Evolutionary conservation across 2,329 filamentous ascomycete species (phyloP), one percentile per base, ranked within the genome.

Genomic region (Fusarium abutilonis): DNA sequence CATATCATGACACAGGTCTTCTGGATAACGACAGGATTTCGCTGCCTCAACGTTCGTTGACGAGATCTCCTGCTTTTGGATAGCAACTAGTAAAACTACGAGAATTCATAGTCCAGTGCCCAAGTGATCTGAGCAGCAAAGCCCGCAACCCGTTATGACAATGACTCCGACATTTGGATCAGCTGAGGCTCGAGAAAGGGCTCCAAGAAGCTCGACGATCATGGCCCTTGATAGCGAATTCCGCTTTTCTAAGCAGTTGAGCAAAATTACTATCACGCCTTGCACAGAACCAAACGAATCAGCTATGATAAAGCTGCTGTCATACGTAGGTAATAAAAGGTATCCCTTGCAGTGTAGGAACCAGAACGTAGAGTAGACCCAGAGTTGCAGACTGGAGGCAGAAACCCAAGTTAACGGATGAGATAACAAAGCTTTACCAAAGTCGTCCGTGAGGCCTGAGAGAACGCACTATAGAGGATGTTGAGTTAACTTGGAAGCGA

Each of bases 161-260:
- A 80, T 72, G 21, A 68, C 77, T 34, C 72, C 70, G 40, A 79
- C 70, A 4, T 45, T 28, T 42, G 61, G 28, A 45, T 70, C 60
- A 15, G 32, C 40, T 9, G 63, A 72, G 19, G 63, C 61, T 15
- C 39, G 50, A 44, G 44, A 65, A 32, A 76, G 68, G 46, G 68
- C 64, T 9, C 45, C 60, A 14, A 79, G 68, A 5, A 85, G 72
- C 42, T 83, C 76, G 52, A 70, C 67, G 61, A 84, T 81, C 74
- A 86, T 80, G 42, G 72, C 70, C 51, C 78, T 75, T 2, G 83
- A 86, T 54, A 87, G 79, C 9, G 85, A 84, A 76, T 87, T 88
- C 52, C 83, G 78, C 70, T 87, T 86, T 41, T 78, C 76, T 2
- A 82, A 84, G 3, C 85, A 78, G 72, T 84, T 82, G 57, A 86